These are phyloP conservation scores for Paramyrothecium roridum DNA, from an alignment of 2,329 filamentous ascomycete genomes.

Conservation along the genomic window DNA sequence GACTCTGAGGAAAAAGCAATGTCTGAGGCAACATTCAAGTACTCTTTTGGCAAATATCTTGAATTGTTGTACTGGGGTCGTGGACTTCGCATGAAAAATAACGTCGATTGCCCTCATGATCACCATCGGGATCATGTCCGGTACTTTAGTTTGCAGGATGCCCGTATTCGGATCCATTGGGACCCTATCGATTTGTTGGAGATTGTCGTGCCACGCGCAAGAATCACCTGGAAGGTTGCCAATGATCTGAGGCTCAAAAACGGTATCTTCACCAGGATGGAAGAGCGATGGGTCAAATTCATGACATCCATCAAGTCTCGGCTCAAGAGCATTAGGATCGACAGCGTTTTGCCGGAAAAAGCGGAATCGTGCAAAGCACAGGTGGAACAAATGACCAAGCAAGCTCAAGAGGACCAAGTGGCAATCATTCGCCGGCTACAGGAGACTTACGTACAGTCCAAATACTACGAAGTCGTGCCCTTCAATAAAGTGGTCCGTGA, in stretches of 20 bases:
- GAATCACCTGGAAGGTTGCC: slow-evolving; percentile 97
- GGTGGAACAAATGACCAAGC: slow-evolving; percentile 73
- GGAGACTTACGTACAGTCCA: slow-evolving; percentile 86
- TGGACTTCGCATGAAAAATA: slow-evolving; percentile 70
- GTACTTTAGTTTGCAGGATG: slow-evolving; percentile 86
- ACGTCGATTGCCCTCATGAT: slow-evolving; percentile 78
- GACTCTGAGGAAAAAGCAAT: slow-evolving; percentile 88
- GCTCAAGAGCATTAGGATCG: slow-evolving; percentile 83
- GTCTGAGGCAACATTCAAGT: slow-evolving; percentile 95
- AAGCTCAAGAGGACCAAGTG: slow-evolving; percentile 79
- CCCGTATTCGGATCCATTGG: slow-evolving; percentile 85
- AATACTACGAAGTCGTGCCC: slow-evolving; percentile 95
- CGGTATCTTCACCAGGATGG: slow-evolving; percentile 77
- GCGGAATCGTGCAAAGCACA: slow-evolving; percentile 77
- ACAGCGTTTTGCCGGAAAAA: slow-evolving; percentile 87
- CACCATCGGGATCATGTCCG: slow-evolving; percentile 88
- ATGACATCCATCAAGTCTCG: slow-evolving; percentile 82
- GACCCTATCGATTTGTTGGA: slow-evolving; percentile 91
- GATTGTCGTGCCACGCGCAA: slow-evolving; percentile 84
- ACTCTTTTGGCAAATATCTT: slow-evolving; percentile 98
- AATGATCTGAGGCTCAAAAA: slow-evolving; percentile 92
- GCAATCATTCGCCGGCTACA: slow-evolving; percentile 75
- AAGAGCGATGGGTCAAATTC: slow-evolving; percentile 80
- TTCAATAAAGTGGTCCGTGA: slow-evolving; percentile 84
- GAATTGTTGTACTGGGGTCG: slow-evolving; percentile 95